Base-by-base conservation (phyloP, 805 yeast genomes). In the Kregervanrija fluxuum region DNA sequence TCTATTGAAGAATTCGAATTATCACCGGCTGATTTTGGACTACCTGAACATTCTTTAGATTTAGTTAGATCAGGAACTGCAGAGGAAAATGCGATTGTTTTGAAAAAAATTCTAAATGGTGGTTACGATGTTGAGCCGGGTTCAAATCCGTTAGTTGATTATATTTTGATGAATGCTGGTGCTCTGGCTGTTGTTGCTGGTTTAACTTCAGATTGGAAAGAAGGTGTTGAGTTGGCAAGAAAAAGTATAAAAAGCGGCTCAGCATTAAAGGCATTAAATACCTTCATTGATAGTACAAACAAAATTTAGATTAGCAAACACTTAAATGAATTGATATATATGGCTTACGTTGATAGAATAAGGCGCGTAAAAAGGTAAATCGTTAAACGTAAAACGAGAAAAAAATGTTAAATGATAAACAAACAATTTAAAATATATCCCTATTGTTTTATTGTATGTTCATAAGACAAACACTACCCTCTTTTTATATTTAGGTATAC, bases 21-120 rank as follows among this genome's bases (percentile, higher is more conserved):
- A 2, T 67, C 71, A 9, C 98, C 99, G 2, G 59, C 66, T 16
- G 95, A 89, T 65, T 93, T 93, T 56, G 95, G 89, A 1, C 69
- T 93, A 37, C 74, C 79, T 17, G 84, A 82, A 49, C 95, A 89
- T 65, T 60, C 79, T 1, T 68, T 93, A 35, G 66, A 65, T 4
- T 65, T 70, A 3, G 97, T 93, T 14, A 73, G 75, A 37, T 84
- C 95, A 1, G 93, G 95, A 5, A 86, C 96, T 0, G 95, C 99
- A 0, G 70, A 69, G 32, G 88, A 87, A 56, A 93, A 93, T 61
- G 96, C 99, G 0, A 66, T 55, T 2, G 52, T 73, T 1, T 73
- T 89, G 41, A 65, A 60, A 13, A 52, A 60, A 51, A 70, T 70
- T 59, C 53, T 78, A 38, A 54, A 55, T 11, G 70, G 77, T 43